A percentile compares a stretch with the other conserved stretches of the same genome.
phyloP scores from a whole-genome alignment of 2,329 filamentous ascomycete species.

The Trichoderma oligosporum region DNA sequence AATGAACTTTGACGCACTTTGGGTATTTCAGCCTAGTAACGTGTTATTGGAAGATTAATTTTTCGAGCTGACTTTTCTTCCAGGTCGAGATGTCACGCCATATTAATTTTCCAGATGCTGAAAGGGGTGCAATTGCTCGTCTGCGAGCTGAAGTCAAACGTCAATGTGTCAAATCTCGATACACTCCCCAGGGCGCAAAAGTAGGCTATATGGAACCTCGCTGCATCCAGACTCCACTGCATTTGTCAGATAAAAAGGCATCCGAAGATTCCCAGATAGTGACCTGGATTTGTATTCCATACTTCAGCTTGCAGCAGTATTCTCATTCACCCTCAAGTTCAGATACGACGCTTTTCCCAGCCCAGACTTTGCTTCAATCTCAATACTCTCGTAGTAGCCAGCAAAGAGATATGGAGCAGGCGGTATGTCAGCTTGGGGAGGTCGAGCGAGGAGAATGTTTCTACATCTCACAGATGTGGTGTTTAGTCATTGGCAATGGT shows the following conservation, averaged over 20 bases:
- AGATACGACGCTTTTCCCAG: constrained; percentile 37
- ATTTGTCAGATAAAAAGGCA: constrained; percentile 25
- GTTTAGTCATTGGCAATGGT: constrained; percentile 44
- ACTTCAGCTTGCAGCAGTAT: constrained; percentile 45
- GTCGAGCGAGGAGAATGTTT: constrained; percentile 40
- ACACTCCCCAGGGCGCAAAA: constrained; percentile 36
- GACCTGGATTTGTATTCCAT: constrained; percentile 46
- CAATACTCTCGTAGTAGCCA: constrained; percentile 39
- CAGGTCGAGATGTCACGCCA: constrained; percentile 37
- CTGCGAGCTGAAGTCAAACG: constrained; percentile 39
- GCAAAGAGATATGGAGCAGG: constrained; percentile 45
- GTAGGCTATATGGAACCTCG: constrained; percentile 43
- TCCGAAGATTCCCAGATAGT: constrained; percentile 22
- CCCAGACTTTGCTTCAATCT: constrained; percentile 42
- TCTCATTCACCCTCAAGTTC: constrained; percentile 35
- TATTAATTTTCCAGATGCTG: constrained; percentile 32
- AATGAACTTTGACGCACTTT: constrained; percentile 43
- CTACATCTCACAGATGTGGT: constrained; percentile 48
- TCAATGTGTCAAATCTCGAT: constrained; percentile 35
- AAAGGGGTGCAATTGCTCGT: constrained; percentile 35
- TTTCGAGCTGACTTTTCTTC: constrained; percentile 15
- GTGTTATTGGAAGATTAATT: background rate
- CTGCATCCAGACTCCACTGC: constrained; percentile 37
- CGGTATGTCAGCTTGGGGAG: constrained; percentile 39
- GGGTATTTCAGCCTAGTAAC: constrained; percentile 27